A percentile compares a stretch with the other conserved stretches of the same genome.
These are phyloP conservation scores for Auricularia cornea DNA, from an alignment of 768 basidiomycete genomes.

Conservation along the genomic window DNA sequence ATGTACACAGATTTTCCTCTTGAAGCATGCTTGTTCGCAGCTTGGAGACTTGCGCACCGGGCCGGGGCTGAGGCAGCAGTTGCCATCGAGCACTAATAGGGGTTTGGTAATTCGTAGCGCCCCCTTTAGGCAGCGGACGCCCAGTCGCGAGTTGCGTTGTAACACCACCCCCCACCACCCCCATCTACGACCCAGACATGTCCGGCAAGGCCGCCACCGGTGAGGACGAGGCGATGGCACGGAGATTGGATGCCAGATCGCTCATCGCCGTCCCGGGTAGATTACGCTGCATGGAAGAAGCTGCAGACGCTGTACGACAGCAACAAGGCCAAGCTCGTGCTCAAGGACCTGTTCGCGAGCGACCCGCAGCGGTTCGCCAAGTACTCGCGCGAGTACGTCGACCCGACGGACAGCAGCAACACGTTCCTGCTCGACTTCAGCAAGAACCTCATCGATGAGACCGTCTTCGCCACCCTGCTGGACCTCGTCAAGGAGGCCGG, in stretches of 20 bases:
- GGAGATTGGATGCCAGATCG: background rate
- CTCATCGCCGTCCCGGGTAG: conserved; percentile 32
- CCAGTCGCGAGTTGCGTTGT: no score
- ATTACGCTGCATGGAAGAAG: conserved; percentile 85
- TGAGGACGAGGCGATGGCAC: conserved; percentile 22
- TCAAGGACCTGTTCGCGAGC: conserved; percentile 87
- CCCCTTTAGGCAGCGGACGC: no score
- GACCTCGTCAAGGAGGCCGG: conserved; percentile 76
- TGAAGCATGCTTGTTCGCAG: no score
- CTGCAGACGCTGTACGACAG: conserved; percentile 77
- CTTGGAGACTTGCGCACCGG: no score
- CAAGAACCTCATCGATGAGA: conserved; percentile 88
- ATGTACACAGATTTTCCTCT: no score
- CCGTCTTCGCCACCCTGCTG: conserved; percentile 71
- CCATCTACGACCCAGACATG: background rate
- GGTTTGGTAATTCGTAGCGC: no score
- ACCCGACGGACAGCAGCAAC: conserved; percentile 54
- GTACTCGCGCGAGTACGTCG: conserved; percentile 71
- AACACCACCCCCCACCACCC: no score
- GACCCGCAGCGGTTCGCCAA: conserved; percentile 82
- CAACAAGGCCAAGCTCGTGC: conserved; percentile 62
- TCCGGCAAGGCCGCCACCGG: conserved; percentile 57
- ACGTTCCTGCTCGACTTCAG: conserved; percentile 93
- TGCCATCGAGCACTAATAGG: no score
- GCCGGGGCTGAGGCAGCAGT: no score